Evolutionary conservation across 306 rosid genomes (phyloP), one percentile per base, ranked within the genome.

Genomic region (Mucuna pruriens): DNA sequence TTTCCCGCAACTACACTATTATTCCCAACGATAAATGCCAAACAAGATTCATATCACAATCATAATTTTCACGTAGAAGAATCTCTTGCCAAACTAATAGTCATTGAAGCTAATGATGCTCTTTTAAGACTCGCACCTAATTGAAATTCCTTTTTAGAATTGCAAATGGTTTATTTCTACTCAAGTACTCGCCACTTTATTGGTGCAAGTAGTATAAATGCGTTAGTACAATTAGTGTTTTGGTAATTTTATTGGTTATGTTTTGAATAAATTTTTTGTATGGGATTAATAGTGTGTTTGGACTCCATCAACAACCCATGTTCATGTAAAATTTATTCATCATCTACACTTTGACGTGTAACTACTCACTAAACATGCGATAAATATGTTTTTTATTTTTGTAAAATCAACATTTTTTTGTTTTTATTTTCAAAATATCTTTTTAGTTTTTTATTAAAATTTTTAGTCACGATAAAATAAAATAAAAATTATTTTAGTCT

Each of bases 21-120:
- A 36, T 78, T 78, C 23, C 85, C 31, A 82, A 69, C 52, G 11
- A 66, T 82, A 75, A 75, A 64, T n/a, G 80, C 20, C 26, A 44
- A 49, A 23, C 5, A 44, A 40, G 55, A 60, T 58, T 55, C 70
- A 8, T 5, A 3, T 26, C 80, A 34, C 5, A 1, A 20, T 48
- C 66, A 62, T 72, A 23, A 80, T 60, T 71, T 79, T 68, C 8
- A 12, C 5, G 16, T 25, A 7, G 71, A 78, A 68, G 12, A 40
- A 57, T 55, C 71, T 29, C 20, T 55, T 0, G 5, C 17, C 2
- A 65, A 67, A 20, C 20, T 2, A 33, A 7, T 29, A 19, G 29
- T 60, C 52, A 7, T 58, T 38, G 8, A 16, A 65, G 75, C 52
- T 36, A 65, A 78, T 78, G 39, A 78, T 78, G 42, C 12, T 22